Percentiles rank a stretch among this genome's conserved stretches.
Conservation (phyloP, 139 green algal species). For the Tetradesmus obliquus region DNA sequence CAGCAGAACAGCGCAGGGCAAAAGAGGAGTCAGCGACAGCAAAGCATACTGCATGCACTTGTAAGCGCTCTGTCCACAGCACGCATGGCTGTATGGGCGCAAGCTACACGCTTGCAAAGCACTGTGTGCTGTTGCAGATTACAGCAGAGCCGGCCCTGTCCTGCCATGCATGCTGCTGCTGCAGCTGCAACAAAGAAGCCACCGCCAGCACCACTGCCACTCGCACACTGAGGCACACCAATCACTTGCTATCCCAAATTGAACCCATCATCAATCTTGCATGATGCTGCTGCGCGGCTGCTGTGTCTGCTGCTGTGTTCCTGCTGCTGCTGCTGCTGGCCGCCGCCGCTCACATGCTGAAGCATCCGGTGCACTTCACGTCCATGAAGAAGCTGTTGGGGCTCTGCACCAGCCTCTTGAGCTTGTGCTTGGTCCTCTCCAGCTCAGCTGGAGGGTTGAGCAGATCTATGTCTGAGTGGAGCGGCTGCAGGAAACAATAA, state of each 20-base stretch:
- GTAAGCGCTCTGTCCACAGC: too few relatives aligned
- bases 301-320: not conserved
- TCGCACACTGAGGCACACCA: not conserved
- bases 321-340: not conserved
- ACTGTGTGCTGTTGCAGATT: not conserved
- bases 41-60: not conserved
- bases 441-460: slow-evolving; percentile 95
- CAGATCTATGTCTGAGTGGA: slow-evolving; percentile 95
- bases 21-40: not conserved
- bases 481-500: slow-evolving; percentile 55
- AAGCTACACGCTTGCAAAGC: too few relatives aligned
- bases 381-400: slow-evolving; percentile 97
- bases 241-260: not conserved
- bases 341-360: slow-evolving; percentile 83
- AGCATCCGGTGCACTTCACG: slow-evolving; percentile 98
- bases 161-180: not conserved
- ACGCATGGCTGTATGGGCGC: too few relatives aligned
- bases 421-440: slow-evolving; percentile 98
- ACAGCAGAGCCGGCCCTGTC: not conserved
- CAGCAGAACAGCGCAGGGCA: not conserved
- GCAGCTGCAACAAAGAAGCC: too few relatives aligned
- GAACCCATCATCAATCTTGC: not conserved
- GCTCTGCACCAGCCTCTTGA: slow-evolving; percentile 94
- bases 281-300: not conserved
- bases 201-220: not conserved